phyloP scores from a whole-genome alignment of 345 rosid genomes.

The Pistacia vera region DNA sequence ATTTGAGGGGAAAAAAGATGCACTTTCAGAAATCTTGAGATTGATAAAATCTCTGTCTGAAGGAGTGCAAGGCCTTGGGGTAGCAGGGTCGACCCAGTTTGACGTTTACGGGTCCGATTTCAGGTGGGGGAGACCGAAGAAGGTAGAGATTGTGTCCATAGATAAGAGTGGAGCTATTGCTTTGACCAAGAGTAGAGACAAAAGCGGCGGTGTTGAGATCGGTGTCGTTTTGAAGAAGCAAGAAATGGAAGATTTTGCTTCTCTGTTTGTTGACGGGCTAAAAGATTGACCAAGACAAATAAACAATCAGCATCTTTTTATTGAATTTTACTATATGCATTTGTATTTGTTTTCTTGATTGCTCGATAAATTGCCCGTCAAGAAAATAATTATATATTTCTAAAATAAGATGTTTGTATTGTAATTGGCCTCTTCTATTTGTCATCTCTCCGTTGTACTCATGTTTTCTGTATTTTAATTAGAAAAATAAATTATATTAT shows the following conservation, averaged over 20 bases:
- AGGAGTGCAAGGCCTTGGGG: background rate
- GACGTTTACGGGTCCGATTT: slow-evolving; percentile 26
- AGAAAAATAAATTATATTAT: too few species aligned
- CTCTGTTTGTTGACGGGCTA: slow-evolving; percentile 19
- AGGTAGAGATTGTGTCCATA: slow-evolving; percentile 33
- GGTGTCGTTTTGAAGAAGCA: slow-evolving; percentile 27
- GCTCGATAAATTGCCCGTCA: too few species aligned
- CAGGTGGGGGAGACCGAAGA: slow-evolving; percentile 31
- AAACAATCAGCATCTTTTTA: too few species aligned
- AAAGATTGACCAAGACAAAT: background rate
- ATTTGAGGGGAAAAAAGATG: slow-evolving; percentile 5
- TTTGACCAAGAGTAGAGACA: slow-evolving; percentile 27
- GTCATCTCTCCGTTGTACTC: too few species aligned
- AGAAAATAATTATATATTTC: too few species aligned
- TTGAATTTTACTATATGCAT: too few species aligned
- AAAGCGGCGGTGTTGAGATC: slow-evolving; percentile 29
- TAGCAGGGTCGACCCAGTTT: slow-evolving; percentile 23
- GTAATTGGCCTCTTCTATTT: too few species aligned
- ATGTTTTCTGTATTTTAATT: too few species aligned
- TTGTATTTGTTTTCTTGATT: too few species aligned
- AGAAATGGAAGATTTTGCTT: slow-evolving; percentile 28
- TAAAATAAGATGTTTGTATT: too few species aligned
- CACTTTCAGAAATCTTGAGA: background rate
- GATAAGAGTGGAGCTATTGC: slow-evolving; percentile 23
- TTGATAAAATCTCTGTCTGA: background rate